Base-by-base conservation (phyloP, 139 green algal genomes). In the Medakamo hakoo region DNA sequence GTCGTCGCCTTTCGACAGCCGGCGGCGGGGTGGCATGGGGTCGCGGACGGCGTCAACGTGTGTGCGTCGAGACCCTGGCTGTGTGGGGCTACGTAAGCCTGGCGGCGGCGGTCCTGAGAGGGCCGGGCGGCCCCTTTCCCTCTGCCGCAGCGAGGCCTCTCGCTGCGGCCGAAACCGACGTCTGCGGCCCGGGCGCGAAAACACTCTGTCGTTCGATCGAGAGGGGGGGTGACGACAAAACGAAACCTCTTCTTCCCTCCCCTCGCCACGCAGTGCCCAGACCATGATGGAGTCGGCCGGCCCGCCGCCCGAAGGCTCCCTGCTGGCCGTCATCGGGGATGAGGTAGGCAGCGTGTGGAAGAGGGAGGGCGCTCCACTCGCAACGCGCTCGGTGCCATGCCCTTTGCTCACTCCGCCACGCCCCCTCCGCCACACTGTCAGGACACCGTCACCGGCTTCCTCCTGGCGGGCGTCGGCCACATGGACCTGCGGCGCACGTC, bases 371-470 rank as follows among this genome's bases (percentile, higher is more conserved):
- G 22, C 29, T 27, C 30, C 23, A 18, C 55, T 23, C 28, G 3
- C 5, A 27, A 23, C 28, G 27, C 55, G 14, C 55, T 23, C 16
- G 16, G 22, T 56, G 29, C 19, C 9, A 19, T 57, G 1, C 26
- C 4, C 1, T 31, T 28, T 4, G 25, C 19, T 40, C n/a, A 9
- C 30, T 1, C 16, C 4, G 0, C 1, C 20, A 9, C 9, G 4
- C 60, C 5, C 19, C 26, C 30, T 32, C 23, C 2, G 52, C 26
- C 21, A 29, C 20, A 27, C n/a, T n/a, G n/a, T n/a, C 62, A 97
- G 85, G 93, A 99, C 68, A 98, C 93, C 0, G 88, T 97, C 26
- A 99, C 93, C 3, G 93, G 93, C 24, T 95, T 99, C 64, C 68
- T 99, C 48, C 79, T 99, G 2, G 88, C 93, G 23, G 93, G 93